Percentiles rank a stretch among this genome's conserved stretches.
Conservation (phyloP, 1,139 yeast genomes). For the Yamadazyma diddensiae region DNA sequence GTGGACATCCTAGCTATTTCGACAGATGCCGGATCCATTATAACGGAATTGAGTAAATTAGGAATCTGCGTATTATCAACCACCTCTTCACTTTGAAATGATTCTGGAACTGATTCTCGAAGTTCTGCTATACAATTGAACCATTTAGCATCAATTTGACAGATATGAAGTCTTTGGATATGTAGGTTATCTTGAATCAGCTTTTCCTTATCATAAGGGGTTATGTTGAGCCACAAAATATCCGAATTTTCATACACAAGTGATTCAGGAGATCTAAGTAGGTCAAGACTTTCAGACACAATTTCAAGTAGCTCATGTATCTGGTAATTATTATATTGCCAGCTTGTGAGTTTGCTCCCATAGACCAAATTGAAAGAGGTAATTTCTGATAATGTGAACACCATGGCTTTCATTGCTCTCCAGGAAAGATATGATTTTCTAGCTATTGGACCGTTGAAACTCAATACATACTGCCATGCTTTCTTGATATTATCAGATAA, state of each 20-base stretch:
- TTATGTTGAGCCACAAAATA: constrained; percentile 12
- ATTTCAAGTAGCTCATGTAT: constrained; percentile 13
- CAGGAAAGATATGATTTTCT: constrained; percentile 11
- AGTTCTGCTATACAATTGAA: constrained; percentile 1
- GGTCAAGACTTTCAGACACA: constrained; percentile 4
- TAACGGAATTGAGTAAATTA: constrained; percentile 7
- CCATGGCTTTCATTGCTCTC: constrained; percentile 11
- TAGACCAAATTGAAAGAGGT: not conserved
- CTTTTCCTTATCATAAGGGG: constrained; percentile 12
- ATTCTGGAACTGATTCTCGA: constrained; percentile 7
- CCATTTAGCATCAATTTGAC: constrained; percentile 14
- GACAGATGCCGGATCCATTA: constrained; percentile 3
- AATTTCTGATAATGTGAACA: constrained; percentile 6
- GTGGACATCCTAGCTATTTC: constrained; percentile 4
- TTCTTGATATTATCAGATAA: constrained; percentile 3
- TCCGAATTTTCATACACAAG: not conserved
- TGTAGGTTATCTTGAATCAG: constrained; percentile 9
- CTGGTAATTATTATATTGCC: constrained; percentile 11
- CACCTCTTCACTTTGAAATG: constrained; percentile 5
- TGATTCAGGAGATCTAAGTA: constrained; percentile 6
- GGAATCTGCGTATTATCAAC: constrained; percentile 3
- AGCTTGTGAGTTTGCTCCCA: constrained; percentile 5
- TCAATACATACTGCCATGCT: constrained; percentile 7
- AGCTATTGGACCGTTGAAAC: constrained; percentile 9
- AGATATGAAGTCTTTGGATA: constrained; percentile 12